phyloP scores from a whole-genome alignment of 495 filamentous ascomycete species.

The Staphylotrichum tortipilum region DNA sequence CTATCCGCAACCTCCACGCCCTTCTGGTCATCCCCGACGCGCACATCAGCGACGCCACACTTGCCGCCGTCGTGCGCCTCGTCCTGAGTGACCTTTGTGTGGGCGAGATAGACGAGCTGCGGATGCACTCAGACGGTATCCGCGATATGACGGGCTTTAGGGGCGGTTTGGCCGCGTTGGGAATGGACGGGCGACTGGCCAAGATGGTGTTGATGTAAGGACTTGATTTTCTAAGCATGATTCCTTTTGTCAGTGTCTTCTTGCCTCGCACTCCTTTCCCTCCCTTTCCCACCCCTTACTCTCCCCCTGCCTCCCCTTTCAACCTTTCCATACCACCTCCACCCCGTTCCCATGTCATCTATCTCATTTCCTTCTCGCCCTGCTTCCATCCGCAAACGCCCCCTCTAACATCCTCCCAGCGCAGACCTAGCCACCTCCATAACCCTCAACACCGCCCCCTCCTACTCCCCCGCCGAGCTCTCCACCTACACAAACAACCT shows the following conservation, averaged over 20 bases:
- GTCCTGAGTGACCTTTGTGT: conserved; percentile 9
- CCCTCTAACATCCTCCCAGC: background rate
- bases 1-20: conserved; percentile 1
- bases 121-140: conserved; percentile 1
- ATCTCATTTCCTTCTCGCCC: too few relatives aligned
- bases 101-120: conserved; percentile 3
- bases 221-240: too few relatives aligned
- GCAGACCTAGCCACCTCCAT: conserved; percentile 8
- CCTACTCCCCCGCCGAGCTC: background rate
- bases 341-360: too few relatives aligned
- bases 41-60: background rate
- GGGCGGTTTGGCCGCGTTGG: conserved; percentile 1
- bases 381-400: too few relatives aligned
- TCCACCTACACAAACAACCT: background rate
- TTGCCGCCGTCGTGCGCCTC: conserved; percentile 2
- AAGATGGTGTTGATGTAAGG: conserved; percentile 14
- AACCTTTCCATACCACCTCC: background rate
- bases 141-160: conserved; percentile 1
- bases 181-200: background rate
- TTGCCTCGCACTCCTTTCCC: too few relatives aligned
- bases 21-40: background rate
- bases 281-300: too few relatives aligned
- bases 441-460: background rate
- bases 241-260: too few relatives aligned
- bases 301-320: background rate